phyloP scores from a whole-genome alignment of 306 rosid genomes.

The Sechiopsis laciniata region DNA sequence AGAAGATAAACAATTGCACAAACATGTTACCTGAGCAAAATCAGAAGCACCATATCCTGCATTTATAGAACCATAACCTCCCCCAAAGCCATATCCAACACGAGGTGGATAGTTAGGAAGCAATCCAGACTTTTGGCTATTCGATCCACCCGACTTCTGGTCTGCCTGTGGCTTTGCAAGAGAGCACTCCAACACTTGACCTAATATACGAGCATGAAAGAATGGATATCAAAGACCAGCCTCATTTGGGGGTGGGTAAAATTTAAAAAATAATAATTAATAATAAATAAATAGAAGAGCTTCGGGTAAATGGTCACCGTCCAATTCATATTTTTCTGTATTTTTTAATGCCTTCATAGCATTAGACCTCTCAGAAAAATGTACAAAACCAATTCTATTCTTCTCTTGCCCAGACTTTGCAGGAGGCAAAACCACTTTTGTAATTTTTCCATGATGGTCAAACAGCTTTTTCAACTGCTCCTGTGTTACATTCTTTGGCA shows the following conservation, averaged over 20 bases:
- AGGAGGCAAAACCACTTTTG: constrained; percentile 93
- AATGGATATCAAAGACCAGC: constrained; percentile 20
- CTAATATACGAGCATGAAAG: constrained; percentile 34
- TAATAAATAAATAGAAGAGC: background rate
- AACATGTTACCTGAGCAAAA: constrained; percentile 58
- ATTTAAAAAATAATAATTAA: background rate
- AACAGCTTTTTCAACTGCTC: constrained; percentile 79
- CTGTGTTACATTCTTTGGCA: constrained; percentile 85
- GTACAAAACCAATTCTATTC: constrained; percentile 90
- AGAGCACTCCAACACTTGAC: constrained; percentile 84
- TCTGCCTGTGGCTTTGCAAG: constrained; percentile 95
- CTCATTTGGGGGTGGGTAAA: constrained; percentile 17
- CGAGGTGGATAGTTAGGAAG: constrained; percentile 80
- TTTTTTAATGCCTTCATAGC: constrained; percentile 93
- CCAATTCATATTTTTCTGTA: constrained; percentile 83
- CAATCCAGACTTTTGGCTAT: constrained; percentile 58
- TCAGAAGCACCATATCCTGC: constrained; percentile 67
- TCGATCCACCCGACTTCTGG: constrained; percentile 65
- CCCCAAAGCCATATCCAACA: constrained; percentile 68
- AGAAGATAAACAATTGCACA: background rate
- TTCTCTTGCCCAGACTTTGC: constrained; percentile 80
- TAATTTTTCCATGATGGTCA: constrained; percentile 90
- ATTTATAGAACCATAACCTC: constrained; percentile 67
- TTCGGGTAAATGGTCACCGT: constrained; percentile 37
- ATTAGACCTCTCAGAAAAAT: constrained; percentile 83